Percentiles rank a stretch among this genome's conserved stretches.
These are phyloP conservation scores for Cordyceps javanica DNA, from an alignment of 2,329 filamentous ascomycete genomes.

Conservation along the genomic window DNA sequence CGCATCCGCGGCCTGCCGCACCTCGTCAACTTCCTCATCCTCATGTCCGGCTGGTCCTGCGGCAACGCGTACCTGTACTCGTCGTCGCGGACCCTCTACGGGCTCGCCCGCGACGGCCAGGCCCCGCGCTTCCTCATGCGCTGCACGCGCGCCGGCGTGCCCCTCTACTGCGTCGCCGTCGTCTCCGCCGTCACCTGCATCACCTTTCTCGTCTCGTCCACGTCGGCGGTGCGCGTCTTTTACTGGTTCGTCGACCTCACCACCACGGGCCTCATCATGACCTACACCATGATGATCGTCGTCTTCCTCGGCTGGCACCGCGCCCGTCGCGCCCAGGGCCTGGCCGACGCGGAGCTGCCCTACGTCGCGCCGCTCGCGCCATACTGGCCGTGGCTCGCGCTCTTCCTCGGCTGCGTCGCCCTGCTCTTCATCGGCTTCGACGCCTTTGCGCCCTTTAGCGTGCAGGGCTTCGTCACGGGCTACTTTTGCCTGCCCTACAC, in stretches of 20 bases:
- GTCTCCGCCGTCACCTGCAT: constrained; percentile 43
- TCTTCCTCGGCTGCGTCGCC: constrained; percentile 40
- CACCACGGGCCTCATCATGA: constrained; percentile 50
- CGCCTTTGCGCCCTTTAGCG: constrained; percentile 44
- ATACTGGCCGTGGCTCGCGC: constrained; percentile 43
- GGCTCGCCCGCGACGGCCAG: constrained; percentile 40
- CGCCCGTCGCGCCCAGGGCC: constrained; percentile 42
- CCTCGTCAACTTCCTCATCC: constrained; percentile 55
- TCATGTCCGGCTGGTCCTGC: constrained; percentile 42
- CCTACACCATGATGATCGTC: constrained; percentile 41
- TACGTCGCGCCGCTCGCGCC: constrained; percentile 46
- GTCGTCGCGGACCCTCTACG: constrained; percentile 39
- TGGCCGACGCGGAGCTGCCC: constrained; percentile 39
- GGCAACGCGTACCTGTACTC: constrained; percentile 45
- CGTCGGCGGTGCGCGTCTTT: constrained; percentile 40
- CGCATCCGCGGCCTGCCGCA: constrained; percentile 45
- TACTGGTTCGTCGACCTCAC: constrained; percentile 50
- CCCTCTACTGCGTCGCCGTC: constrained; percentile 45
- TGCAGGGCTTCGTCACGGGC: constrained; percentile 43
- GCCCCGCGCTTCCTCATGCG: constrained; percentile 42
- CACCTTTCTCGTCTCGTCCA: constrained; percentile 44
- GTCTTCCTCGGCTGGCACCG: constrained; percentile 40
- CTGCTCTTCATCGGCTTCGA: constrained; percentile 53
- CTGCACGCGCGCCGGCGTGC: constrained; percentile 53
- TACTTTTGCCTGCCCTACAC: constrained; percentile 51